A percentile compares a stretch with the other conserved stretches of the same genome.
Evolutionary conservation across 352 stramenopile species (phyloP).

Genomic region (Phytophthora podocarpi): DNA sequence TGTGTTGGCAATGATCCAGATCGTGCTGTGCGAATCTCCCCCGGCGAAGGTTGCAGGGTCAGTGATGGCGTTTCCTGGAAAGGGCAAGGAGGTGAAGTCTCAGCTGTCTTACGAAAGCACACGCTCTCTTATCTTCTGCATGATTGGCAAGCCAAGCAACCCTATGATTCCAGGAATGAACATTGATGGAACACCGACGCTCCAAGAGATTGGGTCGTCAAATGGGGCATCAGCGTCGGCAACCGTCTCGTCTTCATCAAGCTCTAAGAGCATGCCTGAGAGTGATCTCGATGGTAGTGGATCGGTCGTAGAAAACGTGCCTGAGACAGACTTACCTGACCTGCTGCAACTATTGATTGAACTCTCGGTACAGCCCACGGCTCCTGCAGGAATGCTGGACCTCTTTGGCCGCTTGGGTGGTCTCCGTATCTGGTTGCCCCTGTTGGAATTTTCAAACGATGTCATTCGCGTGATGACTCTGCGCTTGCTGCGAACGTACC

Average conservation of each 20-base stretch:
- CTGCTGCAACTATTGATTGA: slow-evolving; percentile 81
- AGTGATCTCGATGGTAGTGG: slow-evolving; percentile 67
- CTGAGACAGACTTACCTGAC: slow-evolving; percentile 73
- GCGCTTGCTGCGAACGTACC: slow-evolving; percentile 76
- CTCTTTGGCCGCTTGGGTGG: slow-evolving; percentile 78
- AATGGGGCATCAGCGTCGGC: slow-evolving; percentile 45
- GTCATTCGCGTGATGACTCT: slow-evolving; percentile 83
- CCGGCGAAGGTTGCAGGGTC: slow-evolving; percentile 52
- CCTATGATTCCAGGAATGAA: slow-evolving; percentile 68
- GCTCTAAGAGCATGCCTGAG: slow-evolving; percentile 63
- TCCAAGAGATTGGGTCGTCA: slow-evolving; percentile 52
- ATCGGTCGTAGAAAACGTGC: slow-evolving; percentile 76
- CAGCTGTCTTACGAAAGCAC: slow-evolving; percentile 86
- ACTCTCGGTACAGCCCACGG: slow-evolving; percentile 71
- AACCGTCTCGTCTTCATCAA: slow-evolving; percentile 39
- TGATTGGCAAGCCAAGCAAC: slow-evolving; percentile 85
- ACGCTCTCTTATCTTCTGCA: slow-evolving; percentile 84
- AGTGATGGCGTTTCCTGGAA: slow-evolving; percentile 56
- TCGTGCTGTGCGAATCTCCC: slow-evolving; percentile 79
- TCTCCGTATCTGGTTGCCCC: slow-evolving; percentile 80
- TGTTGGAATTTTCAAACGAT: slow-evolving; percentile 78
- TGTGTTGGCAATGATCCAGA: slow-evolving; percentile 78
- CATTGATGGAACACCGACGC: slow-evolving; percentile 58
- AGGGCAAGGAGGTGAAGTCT: slow-evolving; percentile 70
- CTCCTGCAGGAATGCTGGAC: slow-evolving; percentile 70